These are phyloP conservation scores for Epichloe elymi DNA, from an alignment of 2,329 filamentous ascomycete genomes.

Conservation along the genomic window DNA sequence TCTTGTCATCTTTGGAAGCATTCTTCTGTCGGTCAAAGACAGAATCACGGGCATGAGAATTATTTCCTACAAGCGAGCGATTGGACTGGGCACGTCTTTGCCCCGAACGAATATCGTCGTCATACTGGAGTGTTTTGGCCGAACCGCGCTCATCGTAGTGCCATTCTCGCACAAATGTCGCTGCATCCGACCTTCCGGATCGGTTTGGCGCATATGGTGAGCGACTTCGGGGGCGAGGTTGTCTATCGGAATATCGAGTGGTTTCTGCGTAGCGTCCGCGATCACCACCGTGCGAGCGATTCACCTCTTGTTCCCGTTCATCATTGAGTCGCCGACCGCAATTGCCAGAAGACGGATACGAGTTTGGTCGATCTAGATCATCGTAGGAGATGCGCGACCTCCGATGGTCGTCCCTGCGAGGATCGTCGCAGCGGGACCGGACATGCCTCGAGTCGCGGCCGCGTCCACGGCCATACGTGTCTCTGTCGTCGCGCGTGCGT, in stretches of 20 bases:
- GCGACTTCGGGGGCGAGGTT: constrained; percentile 40
- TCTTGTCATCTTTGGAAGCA: constrained; percentile 5
- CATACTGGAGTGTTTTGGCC: constrained; percentile 5
- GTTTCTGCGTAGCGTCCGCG: constrained; percentile 24
- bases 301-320: constrained; percentile 28
- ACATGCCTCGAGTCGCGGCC: constrained; percentile 43
- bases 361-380: constrained; percentile 40
- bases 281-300: constrained; percentile 10
- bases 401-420: constrained; percentile 31
- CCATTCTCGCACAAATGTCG: constrained; percentile 19
- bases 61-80: constrained; percentile 46
- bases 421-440: constrained; percentile 50
- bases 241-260: constrained; percentile 32
- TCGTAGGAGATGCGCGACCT: constrained; percentile 38
- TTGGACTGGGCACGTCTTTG: constrained; percentile 44
- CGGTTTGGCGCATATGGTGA: constrained; percentile 32
- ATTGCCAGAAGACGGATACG: constrained; percentile 11
- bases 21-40: constrained; percentile 57
- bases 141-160: constrained; percentile 3
- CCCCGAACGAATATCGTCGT: constrained; percentile 2
- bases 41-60: constrained; percentile 44
- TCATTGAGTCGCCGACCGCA: constrained; percentile 11
- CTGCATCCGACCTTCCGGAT: constrained; percentile 22
- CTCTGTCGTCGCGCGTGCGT: constrained; percentile 50
- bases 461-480: constrained; percentile 33